phyloP scores from a whole-genome alignment of 2,329 filamentous ascomycete species.

The Colletotrichum sojae region DNA sequence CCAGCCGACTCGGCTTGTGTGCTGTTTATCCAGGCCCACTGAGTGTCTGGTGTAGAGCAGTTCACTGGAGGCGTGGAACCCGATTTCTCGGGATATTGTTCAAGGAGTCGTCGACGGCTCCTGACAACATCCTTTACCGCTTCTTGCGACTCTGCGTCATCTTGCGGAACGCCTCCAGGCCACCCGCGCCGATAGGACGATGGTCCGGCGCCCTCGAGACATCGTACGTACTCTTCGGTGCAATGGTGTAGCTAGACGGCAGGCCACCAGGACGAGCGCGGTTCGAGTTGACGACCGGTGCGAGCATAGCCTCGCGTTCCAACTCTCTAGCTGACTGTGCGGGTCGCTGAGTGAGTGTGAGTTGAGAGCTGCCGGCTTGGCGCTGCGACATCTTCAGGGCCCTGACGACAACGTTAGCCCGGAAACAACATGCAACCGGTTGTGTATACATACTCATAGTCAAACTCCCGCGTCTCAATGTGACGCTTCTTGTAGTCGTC shows the following conservation, averaged over 20 bases:
- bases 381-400: conserved; percentile 68
- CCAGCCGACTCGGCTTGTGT: neutral
- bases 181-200: conserved; percentile 73
- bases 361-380: conserved; percentile 60
- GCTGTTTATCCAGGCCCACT: neutral
- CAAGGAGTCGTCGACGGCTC: neutral
- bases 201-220: conserved; percentile 65
- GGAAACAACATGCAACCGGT: neutral
- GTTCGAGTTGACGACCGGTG: conserved; percentile 68
- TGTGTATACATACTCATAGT: conserved; percentile 68
- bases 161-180: conserved; percentile 75
- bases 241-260: conserved; percentile 71
- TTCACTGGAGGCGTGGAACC: neutral
- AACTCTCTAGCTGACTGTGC: conserved; percentile 58
- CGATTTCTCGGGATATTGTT: neutral
- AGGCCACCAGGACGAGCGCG: conserved; percentile 69
- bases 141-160: conserved; percentile 77
- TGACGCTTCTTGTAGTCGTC: conserved; percentile 93
- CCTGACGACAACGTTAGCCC: conserved; percentile 50
- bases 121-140: conserved; percentile 39
- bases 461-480: conserved; percentile 74
- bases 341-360: conserved; percentile 66
- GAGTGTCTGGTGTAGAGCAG: neutral
- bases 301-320: conserved; percentile 72
- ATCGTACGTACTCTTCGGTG: conserved; percentile 74